Percentiles rank a stretch among this genome's conserved stretches.
These are phyloP conservation scores for Ambrosia hybrid DNA, from an alignment of 140 eudicot species.

Conservation along the genomic window DNA sequence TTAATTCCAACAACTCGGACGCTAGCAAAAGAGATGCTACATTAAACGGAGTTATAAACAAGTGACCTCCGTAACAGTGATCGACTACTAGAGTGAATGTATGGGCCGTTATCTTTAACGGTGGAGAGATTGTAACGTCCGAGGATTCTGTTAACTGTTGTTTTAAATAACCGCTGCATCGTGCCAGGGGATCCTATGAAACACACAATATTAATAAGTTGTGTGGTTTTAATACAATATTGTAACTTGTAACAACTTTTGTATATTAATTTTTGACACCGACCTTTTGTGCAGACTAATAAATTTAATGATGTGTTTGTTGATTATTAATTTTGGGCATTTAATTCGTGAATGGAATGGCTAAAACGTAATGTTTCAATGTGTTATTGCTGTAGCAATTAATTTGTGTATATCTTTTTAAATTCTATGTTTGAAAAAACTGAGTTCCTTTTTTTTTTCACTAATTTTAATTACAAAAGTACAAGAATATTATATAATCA, in stretches of 20 bases:
- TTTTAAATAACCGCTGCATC: slow-evolving; percentile 62
- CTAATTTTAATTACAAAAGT: not conserved
- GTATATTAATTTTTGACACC: not conserved
- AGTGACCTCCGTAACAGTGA: slow-evolving; percentile 59
- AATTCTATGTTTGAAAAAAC: not conserved
- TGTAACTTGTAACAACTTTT: too few species aligned
- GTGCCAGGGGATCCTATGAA: slow-evolving; percentile 55
- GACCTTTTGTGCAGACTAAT: slow-evolving; percentile 21
- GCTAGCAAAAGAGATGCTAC: slow-evolving; percentile 76
- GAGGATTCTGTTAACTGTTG: slow-evolving; percentile 48
- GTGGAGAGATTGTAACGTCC: slow-evolving; percentile 60
- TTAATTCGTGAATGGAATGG: slow-evolving; percentile 20
- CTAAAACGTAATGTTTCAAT: slow-evolving; percentile 5
- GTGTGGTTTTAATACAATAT: too few species aligned
- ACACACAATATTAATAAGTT: slow-evolving; percentile 1
- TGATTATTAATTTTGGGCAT: slow-evolving; percentile 11
- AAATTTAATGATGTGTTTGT: slow-evolving; percentile 10
- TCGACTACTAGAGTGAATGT: slow-evolving; percentile 62
- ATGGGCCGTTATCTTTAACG: slow-evolving; percentile 68
- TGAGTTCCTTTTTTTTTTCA: not conserved
- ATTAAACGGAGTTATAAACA: slow-evolving; percentile 66
- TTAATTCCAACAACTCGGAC: slow-evolving; percentile 63
- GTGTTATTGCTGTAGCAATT: slow-evolving; percentile 11
- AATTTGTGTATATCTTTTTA: slow-evolving; percentile 8
- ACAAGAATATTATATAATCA: too few species aligned